Conservation (phyloP, 257 asterid species). For the Cynanchum wilfordii region DNA sequence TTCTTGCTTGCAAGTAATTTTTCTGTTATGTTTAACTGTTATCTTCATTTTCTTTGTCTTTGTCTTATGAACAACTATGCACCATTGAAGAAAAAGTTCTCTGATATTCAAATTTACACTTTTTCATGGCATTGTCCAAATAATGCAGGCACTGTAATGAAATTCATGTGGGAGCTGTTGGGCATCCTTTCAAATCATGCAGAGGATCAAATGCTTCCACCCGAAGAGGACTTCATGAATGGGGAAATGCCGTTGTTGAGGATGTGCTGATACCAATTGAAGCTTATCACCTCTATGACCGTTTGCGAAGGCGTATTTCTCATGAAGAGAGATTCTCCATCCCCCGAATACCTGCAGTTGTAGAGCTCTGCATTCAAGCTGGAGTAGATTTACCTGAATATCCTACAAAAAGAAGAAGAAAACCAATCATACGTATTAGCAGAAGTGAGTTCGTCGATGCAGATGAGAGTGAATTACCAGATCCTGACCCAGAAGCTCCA, state of each 20-base stretch:
- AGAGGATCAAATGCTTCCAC: conserved; percentile 61
- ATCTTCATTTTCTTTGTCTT: not conserved
- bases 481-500: conserved; percentile 56
- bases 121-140: not conserved
- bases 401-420: conserved; percentile 89
- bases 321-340: conserved; percentile 75
- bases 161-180: conserved; percentile 76
- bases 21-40: conserved; percentile 21
- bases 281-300: conserved; percentile 79
- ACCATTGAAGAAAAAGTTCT: conserved; percentile 8
- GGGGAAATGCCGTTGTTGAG: conserved; percentile 67
- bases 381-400: conserved; percentile 84
- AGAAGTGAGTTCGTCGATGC: conserved; percentile 87
- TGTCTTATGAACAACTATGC: not conserved
- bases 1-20: conserved; percentile 86
- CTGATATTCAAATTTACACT: not conserved
- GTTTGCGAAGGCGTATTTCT: conserved; percentile 71
- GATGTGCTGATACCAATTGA: conserved; percentile 68
- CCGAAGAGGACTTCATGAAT: conserved; percentile 78
- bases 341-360: conserved; percentile 85
- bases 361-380: conserved; percentile 94
- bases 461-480: conserved; percentile 87
- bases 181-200: conserved; percentile 93
- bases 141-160: conserved; percentile 81
- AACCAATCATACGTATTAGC: conserved; percentile 74